A percentile compares a stretch with the other conserved stretches of the same genome.
Conservation (phyloP, 2,329 filamentous ascomycete species). For the Dactylellina cionopaga region DNA sequence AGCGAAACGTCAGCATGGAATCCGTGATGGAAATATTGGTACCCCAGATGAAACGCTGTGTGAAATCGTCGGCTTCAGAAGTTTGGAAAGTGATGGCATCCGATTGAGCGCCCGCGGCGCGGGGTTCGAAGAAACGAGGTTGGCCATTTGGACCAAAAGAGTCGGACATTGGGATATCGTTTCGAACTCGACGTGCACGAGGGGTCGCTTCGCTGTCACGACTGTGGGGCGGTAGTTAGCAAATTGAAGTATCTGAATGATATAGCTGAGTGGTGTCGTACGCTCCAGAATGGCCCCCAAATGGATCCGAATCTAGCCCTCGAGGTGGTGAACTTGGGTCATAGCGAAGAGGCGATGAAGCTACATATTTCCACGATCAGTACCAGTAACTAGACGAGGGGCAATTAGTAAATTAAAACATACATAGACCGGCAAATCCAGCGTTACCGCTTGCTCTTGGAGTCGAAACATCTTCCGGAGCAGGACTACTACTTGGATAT, state of each 20-base stretch:
- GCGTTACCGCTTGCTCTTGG: conserved; percentile 28
- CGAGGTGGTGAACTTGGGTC: conserved; percentile 55
- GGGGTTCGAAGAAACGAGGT: conserved; percentile 72
- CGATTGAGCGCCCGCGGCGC: conserved; percentile 70
- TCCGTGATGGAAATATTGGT: conserved; percentile 95
- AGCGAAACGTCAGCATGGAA: conserved; percentile 85
- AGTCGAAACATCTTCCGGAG: conserved; percentile 35
- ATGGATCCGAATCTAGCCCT: conserved; percentile 36
- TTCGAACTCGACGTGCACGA: conserved; percentile 48
- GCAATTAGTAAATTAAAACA: neutral
- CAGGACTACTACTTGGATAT: conserved; percentile 41
- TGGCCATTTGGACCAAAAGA: conserved; percentile 63
- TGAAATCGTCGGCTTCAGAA: conserved; percentile 80
- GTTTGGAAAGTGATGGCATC: conserved; percentile 69
- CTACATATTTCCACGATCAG: conserved; percentile 32
- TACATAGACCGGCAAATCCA: conserved; percentile 9
- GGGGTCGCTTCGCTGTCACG: conserved; percentile 44
- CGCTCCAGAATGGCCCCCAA: conserved; percentile 10
- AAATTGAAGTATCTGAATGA: neutral
- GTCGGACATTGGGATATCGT: conserved; percentile 57
- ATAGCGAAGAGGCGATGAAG: conserved; percentile 57
- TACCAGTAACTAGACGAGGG: neutral
- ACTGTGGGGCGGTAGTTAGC: conserved; percentile 17
- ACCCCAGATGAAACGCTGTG: conserved; percentile 90
- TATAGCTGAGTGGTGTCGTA: neutral